These are phyloP conservation scores for Erigeron canadensis DNA, from an alignment of 129 eudicot genomes.

Conservation along the genomic window DNA sequence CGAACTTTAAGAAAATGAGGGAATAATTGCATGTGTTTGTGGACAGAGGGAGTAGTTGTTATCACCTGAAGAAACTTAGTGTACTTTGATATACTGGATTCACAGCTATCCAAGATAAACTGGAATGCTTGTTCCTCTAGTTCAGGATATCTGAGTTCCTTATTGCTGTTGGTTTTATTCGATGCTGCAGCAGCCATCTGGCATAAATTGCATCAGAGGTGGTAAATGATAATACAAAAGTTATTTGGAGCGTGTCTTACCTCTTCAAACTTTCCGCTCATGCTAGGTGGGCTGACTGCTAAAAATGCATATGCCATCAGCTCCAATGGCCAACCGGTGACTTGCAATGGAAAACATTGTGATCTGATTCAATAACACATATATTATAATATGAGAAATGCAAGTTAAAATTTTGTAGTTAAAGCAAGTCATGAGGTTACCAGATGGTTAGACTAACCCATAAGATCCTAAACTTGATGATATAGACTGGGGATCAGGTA, in stretches of 20 bases:
- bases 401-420: too few relatives aligned
- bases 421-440: too few relatives aligned
- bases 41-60: conserved; percentile 7
- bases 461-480: not conserved
- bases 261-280: conserved; percentile 70
- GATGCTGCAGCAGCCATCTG: conserved; percentile 98
- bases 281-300: conserved; percentile 83
- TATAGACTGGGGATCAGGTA: not conserved
- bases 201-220: conserved; percentile 8
- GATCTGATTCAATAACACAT: conserved; percentile 41
- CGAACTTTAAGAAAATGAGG: not conserved
- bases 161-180: conserved; percentile 48
- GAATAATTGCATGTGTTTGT: not conserved
- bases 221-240: not conserved
- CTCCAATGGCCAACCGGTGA: conserved; percentile 94
- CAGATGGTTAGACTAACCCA: too few relatives aligned
- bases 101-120: conserved; percentile 76
- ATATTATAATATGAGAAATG: not conserved
- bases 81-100: conserved; percentile 83
- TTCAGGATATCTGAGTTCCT: conserved; percentile 66
- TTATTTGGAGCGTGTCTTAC: conserved; percentile 28
- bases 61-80: conserved; percentile 85
- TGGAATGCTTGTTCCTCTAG: conserved; percentile 85
- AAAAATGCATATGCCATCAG: conserved; percentile 88
- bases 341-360: conserved; percentile 78